Percentiles rank a stretch among this genome's conserved stretches.
Evolutionary conservation across 108 stramenopile species (phyloP).

Genomic region (Epithemia pelagica): DNA sequence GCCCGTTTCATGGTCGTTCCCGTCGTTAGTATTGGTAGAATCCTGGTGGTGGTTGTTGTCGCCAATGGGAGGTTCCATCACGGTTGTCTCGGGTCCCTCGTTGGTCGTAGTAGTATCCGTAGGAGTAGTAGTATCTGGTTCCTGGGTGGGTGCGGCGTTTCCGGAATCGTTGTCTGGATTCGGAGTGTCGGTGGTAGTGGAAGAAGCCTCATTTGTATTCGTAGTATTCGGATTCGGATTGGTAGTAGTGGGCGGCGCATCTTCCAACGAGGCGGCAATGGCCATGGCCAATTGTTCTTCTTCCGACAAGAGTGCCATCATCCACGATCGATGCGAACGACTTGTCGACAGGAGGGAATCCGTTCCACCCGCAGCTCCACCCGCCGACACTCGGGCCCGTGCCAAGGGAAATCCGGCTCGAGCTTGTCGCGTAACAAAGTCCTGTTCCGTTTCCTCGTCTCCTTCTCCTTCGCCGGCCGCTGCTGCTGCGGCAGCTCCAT

Average conservation of each 20-base stretch:
- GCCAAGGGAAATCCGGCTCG: slow-evolving; percentile 1
- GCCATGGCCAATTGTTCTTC: slow-evolving; percentile 81
- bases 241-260: slow-evolving; percentile 16
- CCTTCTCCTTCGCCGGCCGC: not conserved
- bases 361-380: slow-evolving; percentile 1
- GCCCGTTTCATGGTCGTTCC: no score
- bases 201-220: no score
- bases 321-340: slow-evolving; percentile 14
- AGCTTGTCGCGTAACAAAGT: slow-evolving; percentile 4
- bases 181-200: no score
- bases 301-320: slow-evolving; percentile 68
- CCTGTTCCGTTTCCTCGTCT: not conserved
- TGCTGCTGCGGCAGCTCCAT: not conserved
- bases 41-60: no score
- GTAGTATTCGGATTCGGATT: no score
- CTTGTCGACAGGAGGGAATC: slow-evolving; percentile 13
- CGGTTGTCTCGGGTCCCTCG: no score
- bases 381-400: slow-evolving; percentile 6
- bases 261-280: slow-evolving; percentile 72
- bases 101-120: no score
- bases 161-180: no score
- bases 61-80: no score
- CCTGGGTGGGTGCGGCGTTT: no score
- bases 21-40: no score
- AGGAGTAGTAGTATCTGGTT: no score